Evolutionary conservation across 371 early-diverging fungal species (phyloP), one percentile per base, ranked within the genome.

Genomic region (Circinella umbellata): DNA sequence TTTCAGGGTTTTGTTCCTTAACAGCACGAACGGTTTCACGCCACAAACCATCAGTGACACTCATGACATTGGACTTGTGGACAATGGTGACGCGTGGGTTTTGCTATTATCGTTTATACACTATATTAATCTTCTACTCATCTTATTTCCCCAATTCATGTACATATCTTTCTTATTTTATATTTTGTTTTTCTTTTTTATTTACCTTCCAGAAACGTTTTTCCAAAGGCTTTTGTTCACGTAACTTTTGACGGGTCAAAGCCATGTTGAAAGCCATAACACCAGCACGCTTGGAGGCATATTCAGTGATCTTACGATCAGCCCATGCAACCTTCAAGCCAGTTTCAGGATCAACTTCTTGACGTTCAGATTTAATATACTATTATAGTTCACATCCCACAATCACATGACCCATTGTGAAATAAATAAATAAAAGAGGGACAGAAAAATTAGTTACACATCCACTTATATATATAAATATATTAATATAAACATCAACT

Each of bases 51-150:
- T 98, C 97, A 15, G 96, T 92, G 10, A 96, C 82, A 67, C 91
- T 91, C 72, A 98, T 83, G 27, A 98, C 96, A 65, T 98, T 98
- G 51, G 96, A 94, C 80, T 98, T 98, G 90, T 98, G 98, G 47
- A 96, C 94, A 68, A 95, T 91, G 4, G 98, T 98, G 63, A 98
- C 96, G 57, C 89, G 91, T 66, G 96, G 92, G 27, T 80, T 81
- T 36, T 85, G 36, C 51, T 68, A 38, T n/a, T 27, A 27, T 27
- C 2, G 27, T 27, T 27, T 27, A 27, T 27, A 27, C 2, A 27
- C 27, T 2, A 27, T 27, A 42, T 15, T 15, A 17, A 1, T 51
- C 7, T 51, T 51, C n/a, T 15, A 13, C 7, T 51, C 34, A 36
- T 17, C 3, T 1, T 4, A 63, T 17, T 8, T 11, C 46, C 46